phyloP scores from a whole-genome alignment of 306 rosid species.

The Prunus mira region DNA sequence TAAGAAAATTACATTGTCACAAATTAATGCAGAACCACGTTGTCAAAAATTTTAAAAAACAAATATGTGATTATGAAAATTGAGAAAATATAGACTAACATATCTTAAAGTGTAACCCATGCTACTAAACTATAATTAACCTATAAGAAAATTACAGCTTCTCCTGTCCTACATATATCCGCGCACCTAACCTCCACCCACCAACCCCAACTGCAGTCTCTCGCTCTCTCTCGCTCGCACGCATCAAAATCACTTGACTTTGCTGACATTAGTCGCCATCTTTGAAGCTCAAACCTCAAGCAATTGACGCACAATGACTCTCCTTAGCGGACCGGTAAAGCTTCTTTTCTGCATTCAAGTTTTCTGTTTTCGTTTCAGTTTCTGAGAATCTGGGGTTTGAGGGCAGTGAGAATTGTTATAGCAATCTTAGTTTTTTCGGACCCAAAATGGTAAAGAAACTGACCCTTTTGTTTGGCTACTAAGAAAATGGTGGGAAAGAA shows the following conservation, averaged over 20 bases:
- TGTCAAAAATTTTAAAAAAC: too few relatives aligned
- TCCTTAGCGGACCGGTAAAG: slow-evolving; percentile 25
- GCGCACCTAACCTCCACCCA: neutral
- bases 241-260: neutral
- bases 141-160: neutral
- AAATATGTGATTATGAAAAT: too few relatives aligned
- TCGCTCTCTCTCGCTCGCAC: neutral
- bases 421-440: neutral
- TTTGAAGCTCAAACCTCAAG: neutral
- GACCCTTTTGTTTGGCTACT: slow-evolving; percentile 9
- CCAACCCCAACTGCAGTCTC: slow-evolving; percentile 18
- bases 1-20: too few relatives aligned
- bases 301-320: slow-evolving; percentile 23
- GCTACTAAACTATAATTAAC: too few relatives aligned
- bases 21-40: too few relatives aligned
- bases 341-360: neutral
- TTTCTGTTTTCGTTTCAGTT: neutral
- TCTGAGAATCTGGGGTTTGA: neutral
- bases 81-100: too few relatives aligned
- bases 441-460: neutral
- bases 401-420: neutral
- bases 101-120: too few relatives aligned
- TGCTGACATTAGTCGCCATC: neutral
- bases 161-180: neutral
- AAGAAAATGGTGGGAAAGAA: neutral